A percentile compares a stretch with the other conserved stretches of the same genome.
These are phyloP conservation scores for Phytophthora pinifolia DNA, from an alignment of 352 stramenopile species.

Conservation along the genomic window DNA sequence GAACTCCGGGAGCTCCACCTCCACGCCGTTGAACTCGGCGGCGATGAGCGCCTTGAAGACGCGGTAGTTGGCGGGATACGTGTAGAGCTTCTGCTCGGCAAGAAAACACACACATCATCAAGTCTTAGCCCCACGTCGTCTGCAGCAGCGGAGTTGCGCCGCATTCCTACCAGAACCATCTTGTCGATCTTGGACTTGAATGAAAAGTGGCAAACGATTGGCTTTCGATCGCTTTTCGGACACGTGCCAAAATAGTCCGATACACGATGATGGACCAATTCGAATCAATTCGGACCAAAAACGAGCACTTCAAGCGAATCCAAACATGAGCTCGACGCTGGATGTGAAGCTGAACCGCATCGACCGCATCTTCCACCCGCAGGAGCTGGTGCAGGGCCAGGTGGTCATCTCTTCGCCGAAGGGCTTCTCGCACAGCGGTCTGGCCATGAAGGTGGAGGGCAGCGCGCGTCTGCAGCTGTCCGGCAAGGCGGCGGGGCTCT, in stretches of 20 bases:
- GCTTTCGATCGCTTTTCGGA: constrained; percentile 13
- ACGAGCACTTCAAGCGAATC: constrained; percentile 17
- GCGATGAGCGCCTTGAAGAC: constrained; percentile 95
- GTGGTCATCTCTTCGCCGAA: constrained; percentile 86
- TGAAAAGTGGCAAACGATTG: constrained; percentile 20
- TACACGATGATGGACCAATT: no score
- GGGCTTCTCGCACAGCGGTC: constrained; percentile 77
- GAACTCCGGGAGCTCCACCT: constrained; percentile 84
- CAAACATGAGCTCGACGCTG: constrained; percentile 76
- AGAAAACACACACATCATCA: constrained; percentile 5
- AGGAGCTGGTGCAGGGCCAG: constrained; percentile 86
- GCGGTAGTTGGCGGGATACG: constrained; percentile 88
- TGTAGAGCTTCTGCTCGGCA: constrained; percentile 79
- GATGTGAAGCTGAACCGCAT: constrained; percentile 86
- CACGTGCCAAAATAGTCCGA: no score
- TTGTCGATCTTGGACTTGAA: constrained; percentile 24
- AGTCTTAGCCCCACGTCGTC: background rate
- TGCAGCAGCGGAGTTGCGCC: no score
- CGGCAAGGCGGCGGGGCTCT: constrained; percentile 75
- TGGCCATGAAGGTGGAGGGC: constrained; percentile 85
- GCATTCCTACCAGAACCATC: constrained; percentile 20
- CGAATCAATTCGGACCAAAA: background rate
- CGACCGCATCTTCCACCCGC: constrained; percentile 80
- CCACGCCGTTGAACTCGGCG: constrained; percentile 91
- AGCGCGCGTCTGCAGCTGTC: constrained; percentile 81